Conservation (phyloP, 139 green algal genomes). For the Chlamydomonas urium region DNA sequence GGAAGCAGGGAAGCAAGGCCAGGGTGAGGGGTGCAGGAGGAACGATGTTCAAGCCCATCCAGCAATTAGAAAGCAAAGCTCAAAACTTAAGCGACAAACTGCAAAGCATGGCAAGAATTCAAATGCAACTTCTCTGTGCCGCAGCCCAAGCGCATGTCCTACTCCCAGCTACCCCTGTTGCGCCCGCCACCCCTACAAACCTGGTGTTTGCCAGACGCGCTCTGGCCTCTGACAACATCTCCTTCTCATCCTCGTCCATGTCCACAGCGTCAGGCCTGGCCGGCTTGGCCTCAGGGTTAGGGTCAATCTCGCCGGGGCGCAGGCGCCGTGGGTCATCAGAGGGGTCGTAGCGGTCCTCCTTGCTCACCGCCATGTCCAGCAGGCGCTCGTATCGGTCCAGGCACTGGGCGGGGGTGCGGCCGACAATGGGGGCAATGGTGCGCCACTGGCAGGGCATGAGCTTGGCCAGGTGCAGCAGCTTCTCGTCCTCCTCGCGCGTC, state of each 20-base stretch:
- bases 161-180: too few relatives aligned
- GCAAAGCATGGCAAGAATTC: too few relatives aligned
- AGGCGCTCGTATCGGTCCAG: conserved; percentile 83
- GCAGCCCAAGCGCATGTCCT: too few relatives aligned
- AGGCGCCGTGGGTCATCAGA: conserved; percentile 89
- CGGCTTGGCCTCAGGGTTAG: conserved; percentile 94
- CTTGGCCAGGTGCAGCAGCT: conserved; percentile 98
- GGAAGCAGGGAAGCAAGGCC: too few relatives aligned
- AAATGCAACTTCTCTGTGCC: too few relatives aligned
- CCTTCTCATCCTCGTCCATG: conserved; percentile 99
- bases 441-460: conserved; percentile 99
- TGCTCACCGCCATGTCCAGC: conserved; percentile 47
- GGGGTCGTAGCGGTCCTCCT: conserved; percentile 82
- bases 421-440: conserved; percentile 97
- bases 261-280: conserved; percentile 93
- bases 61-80: too few relatives aligned
- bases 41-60: too few relatives aligned
- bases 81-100: too few relatives aligned
- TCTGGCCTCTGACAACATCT: conserved; percentile 97
- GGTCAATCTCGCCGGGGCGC: conserved; percentile 96
- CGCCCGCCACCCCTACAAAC: too few relatives aligned
- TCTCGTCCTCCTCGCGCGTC: conserved; percentile 99
- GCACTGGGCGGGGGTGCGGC: conserved; percentile 92
- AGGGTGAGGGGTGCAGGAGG: too few relatives aligned
- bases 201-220: conserved; percentile 95